These are phyloP conservation scores for Microbotryum lychnidis-dioicae DNA, from an alignment of 1,284 basidiomycete species.

Conservation along the genomic window DNA sequence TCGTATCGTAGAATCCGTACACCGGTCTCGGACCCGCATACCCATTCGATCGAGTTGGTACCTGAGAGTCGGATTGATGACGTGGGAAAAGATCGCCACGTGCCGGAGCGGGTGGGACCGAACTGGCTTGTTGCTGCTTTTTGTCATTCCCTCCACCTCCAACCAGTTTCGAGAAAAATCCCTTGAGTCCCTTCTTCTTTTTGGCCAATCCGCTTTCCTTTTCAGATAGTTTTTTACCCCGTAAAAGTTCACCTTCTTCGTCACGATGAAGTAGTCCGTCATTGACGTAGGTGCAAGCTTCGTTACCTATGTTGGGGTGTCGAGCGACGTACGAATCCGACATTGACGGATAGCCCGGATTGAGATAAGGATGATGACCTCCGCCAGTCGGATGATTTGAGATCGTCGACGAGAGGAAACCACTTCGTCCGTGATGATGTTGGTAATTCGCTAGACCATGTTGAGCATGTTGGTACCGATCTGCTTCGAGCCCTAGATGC, in stretches of 20 bases:
- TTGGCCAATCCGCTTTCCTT: conserved; percentile 12
- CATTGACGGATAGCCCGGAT: conserved; percentile 23
- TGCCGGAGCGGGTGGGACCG: conserved; percentile 5
- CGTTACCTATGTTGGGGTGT: conserved; percentile 4
- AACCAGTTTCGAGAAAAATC: conserved; percentile 33
- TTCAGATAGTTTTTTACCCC: not conserved
- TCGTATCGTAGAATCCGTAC: not conserved
- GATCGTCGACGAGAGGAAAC: not conserved
- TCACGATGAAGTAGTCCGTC: too few relatives aligned
- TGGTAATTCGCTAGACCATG: too few relatives aligned
- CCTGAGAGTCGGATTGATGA: not conserved
- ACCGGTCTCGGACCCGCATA: not conserved
- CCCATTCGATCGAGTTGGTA: not conserved
- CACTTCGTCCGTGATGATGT: too few relatives aligned
- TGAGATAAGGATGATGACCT: not conserved
- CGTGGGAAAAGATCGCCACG: not conserved
- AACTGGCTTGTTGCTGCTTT: not conserved
- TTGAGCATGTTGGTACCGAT: too few relatives aligned
- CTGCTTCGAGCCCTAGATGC: conserved; percentile 38
- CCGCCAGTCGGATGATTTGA: conserved; percentile 5
- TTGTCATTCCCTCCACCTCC: conserved; percentile 6
- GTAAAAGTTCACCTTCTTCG: not conserved
- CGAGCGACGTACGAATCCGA: conserved; percentile 24
- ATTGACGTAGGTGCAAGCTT: too few relatives aligned
- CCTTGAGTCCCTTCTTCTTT: conserved; percentile 35